Evolutionary conservation across 2,329 filamentous ascomycete genomes (phyloP).

Genomic region (Cladosporium sp.): DNA sequence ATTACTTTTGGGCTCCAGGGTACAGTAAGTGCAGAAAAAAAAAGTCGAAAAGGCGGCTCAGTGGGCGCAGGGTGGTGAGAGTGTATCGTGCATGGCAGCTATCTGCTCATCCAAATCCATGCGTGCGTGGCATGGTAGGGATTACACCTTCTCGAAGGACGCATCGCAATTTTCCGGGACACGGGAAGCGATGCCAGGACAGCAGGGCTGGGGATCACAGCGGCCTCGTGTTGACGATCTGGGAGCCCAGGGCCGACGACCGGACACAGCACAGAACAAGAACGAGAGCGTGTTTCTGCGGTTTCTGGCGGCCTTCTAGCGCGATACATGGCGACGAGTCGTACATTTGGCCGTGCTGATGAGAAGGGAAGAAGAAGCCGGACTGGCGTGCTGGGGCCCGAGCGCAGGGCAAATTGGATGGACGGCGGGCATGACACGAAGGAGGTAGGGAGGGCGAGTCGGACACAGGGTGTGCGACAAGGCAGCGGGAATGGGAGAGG

Average conservation of each 20-base stretch:
- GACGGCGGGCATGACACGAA: slow-evolving; percentile 16
- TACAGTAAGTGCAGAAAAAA: slow-evolving; percentile 1
- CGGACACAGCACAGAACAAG: slow-evolving; percentile 2
- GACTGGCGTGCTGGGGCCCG: slow-evolving; percentile 6
- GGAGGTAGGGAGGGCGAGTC: slow-evolving; percentile 7
- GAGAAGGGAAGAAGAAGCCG: slow-evolving; percentile 11
- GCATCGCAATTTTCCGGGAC: slow-evolving; percentile 20
- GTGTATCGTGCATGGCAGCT: slow-evolving; percentile 14
- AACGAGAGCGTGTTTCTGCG: slow-evolving; percentile 12
- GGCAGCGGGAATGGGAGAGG: neutral
- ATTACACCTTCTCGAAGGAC: slow-evolving; percentile 18
- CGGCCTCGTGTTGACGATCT: slow-evolving; percentile 20
- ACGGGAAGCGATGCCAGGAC: slow-evolving; percentile 13
- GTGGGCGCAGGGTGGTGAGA: slow-evolving; percentile 6
- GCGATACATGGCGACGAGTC: slow-evolving; percentile 12
- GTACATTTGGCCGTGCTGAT: neutral
- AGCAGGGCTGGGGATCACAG: slow-evolving; percentile 11
- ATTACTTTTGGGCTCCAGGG: neutral
- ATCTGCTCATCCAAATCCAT: neutral
- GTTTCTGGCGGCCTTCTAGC: slow-evolving; percentile 24
- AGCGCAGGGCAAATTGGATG: slow-evolving; percentile 20
- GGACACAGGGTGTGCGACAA: slow-evolving; percentile 9
- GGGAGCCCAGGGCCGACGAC: slow-evolving; percentile 16
- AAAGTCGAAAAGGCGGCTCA: neutral
- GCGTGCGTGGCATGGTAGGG: slow-evolving; percentile 18